phyloP scores from a whole-genome alignment of 2,329 filamentous ascomycete species.

The Sclerotiophoma versabilis region DNA sequence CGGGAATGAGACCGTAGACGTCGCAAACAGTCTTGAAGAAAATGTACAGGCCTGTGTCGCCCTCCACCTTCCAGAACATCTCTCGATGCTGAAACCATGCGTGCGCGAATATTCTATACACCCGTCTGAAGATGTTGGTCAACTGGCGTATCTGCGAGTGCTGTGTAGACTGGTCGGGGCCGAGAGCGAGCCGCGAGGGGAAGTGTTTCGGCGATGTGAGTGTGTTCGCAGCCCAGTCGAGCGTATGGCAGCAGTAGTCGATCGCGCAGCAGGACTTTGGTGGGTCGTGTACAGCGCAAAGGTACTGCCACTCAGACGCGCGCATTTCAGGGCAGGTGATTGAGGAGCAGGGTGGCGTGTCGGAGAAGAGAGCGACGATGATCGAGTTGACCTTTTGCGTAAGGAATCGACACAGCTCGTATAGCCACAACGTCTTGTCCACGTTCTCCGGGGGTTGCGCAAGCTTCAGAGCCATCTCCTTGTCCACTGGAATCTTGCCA shows the following conservation, averaged over 20 bases:
- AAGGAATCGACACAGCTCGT: slow-evolving; percentile 95
- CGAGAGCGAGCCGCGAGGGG: slow-evolving; percentile 77
- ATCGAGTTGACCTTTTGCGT: slow-evolving; percentile 93
- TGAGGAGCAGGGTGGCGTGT: slow-evolving; percentile 85
- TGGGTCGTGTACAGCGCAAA: slow-evolving; percentile 95
- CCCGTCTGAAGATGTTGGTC: slow-evolving; percentile 90
- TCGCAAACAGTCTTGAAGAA: slow-evolving; percentile 98
- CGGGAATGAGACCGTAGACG: slow-evolving; percentile 83
- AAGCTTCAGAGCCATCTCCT: slow-evolving; percentile 76
- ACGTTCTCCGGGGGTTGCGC: slow-evolving; percentile 81
- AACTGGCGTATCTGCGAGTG: slow-evolving; percentile 76
- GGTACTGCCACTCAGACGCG: slow-evolving; percentile 97
- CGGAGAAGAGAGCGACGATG: slow-evolving; percentile 90
- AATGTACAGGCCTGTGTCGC: slow-evolving; percentile 88
- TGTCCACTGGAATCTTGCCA: slow-evolving; percentile 74
- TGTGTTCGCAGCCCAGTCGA: slow-evolving; percentile 96
- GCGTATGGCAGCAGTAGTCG: slow-evolving; percentile 98
- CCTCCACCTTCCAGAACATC: slow-evolving; percentile 94
- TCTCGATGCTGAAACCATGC: slow-evolving; percentile 98
- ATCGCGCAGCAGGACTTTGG: slow-evolving; percentile 98
- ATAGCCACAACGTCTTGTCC: slow-evolving; percentile 91
- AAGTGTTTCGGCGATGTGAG: slow-evolving; percentile 96
- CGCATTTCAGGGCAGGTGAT: slow-evolving; percentile 97
- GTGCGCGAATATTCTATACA: slow-evolving; percentile 97
- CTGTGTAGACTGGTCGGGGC: slow-evolving; percentile 49